Evolutionary conservation across 257 asterid species (phyloP), one percentile per base, ranked within the genome.

Genomic region (Capsicum rhomboideum): DNA sequence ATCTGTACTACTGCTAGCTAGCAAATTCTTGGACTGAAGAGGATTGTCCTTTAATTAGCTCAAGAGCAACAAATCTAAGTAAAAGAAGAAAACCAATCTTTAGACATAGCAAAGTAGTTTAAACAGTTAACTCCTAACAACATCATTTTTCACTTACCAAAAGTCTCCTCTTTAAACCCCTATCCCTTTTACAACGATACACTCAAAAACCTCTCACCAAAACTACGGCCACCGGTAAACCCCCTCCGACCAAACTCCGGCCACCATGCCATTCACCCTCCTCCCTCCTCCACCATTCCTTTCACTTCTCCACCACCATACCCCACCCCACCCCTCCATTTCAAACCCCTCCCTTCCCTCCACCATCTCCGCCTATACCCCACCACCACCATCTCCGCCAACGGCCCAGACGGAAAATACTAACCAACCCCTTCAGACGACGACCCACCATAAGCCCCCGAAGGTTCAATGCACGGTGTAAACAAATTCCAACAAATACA

Each of bases 401-500:
- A 92, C 31, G 98, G 97, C 21, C 90, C 93, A 26, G 98, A 93
- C 69, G 99, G 98, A 0, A 94, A 91, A 71, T 91, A 88, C 89
- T 91, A 96, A 86, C 98, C 99, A 2, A 91, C 72, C 61, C 94
- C 99, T 1, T 83, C 97, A 5, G 98, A 94, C 64, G 98, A 96
- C 49, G 99, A 96, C 90, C 99, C 99, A 0, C 98, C 99, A 0
- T 98, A 93, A 87, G 98, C 97, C 54, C 90, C 96, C 2, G 99
- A 96, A 82, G 99, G 94, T 80, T 94, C 99, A 59, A 94, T 93
- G 99, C 99, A 96, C 84, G 99, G 99, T 40, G 93, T 94, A 87
- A 90, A 88, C 90, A 92, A 90, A 44, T 96, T 94, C 90, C 95
- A 96, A 89, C 98, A 96, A 85, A 90, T 96, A 68, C 95, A 92